Conservation (phyloP, 1,284 basidiomycete species). For the Microbotryum saponariae region DNA sequence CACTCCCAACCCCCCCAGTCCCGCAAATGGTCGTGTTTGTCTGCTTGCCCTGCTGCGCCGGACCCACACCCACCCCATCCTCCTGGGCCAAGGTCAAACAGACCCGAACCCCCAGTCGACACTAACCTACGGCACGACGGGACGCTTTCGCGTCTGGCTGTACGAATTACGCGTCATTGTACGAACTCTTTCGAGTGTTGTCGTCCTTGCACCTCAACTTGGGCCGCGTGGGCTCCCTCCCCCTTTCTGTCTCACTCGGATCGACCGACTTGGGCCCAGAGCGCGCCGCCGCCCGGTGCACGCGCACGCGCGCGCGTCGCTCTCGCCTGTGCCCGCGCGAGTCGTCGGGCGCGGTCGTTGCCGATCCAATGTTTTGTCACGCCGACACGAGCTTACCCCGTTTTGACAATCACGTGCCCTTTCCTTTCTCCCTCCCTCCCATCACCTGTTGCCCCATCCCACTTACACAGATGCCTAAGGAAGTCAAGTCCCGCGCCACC, state of each 20-base stretch:
- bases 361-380: too few relatives aligned
- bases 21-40: too few relatives aligned
- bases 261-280: neutral
- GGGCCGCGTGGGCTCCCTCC: neutral
- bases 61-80: too few relatives aligned
- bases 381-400: neutral
- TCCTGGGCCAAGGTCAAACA: too few relatives aligned
- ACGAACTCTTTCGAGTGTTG: neutral
- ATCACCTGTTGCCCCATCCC: neutral
- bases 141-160: neutral
- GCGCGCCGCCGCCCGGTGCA: neutral
- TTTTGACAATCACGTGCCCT: neutral
- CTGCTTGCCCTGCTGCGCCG: too few relatives aligned
- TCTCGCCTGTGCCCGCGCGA: too few relatives aligned
- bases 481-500: conserved; percentile 54
- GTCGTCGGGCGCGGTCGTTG: too few relatives aligned
- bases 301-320: neutral
- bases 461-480: conserved; percentile 60
- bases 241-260: neutral
- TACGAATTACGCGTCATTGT: neutral
- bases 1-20: too few relatives aligned
- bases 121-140: neutral
- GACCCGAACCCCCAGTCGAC: neutral
- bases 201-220: neutral
- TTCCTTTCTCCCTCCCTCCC: neutral